Percentiles rank a stretch among this genome's conserved stretches.
Conservation (phyloP, 2,329 filamentous ascomycete genomes). For the Gliomastix tumulicola region DNA sequence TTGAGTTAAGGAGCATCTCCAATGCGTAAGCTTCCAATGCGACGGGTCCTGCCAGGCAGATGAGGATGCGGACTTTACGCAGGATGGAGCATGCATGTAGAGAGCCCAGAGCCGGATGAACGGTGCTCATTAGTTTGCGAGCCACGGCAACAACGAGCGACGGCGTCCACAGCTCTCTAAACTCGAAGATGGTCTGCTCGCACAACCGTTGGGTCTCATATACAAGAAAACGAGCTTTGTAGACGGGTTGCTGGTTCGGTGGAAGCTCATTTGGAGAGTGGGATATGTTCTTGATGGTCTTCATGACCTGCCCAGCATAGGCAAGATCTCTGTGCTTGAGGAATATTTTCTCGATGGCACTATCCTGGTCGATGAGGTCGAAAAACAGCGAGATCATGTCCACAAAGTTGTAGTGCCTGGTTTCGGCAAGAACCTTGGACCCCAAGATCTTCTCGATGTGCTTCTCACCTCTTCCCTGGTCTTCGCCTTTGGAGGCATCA, state of each 20-base stretch:
- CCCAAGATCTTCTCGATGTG: conserved; percentile 65
- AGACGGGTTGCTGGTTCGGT: conserved; percentile 78
- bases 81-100: conserved; percentile 82
- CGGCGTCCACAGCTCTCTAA: conserved; percentile 65
- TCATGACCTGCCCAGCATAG: conserved; percentile 57
- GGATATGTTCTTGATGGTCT: conserved; percentile 61
- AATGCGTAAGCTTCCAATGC: conserved; percentile 76
- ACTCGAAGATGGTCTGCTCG: conserved; percentile 59
- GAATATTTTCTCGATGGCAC: conserved; percentile 62
- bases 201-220: conserved; percentile 75
- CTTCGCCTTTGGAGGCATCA: conserved; percentile 15
- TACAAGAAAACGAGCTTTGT: conserved; percentile 69
- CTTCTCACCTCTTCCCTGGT: conserved; percentile 52
- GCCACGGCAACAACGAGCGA: conserved; percentile 67
- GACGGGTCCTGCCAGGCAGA: conserved; percentile 67
- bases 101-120: conserved; percentile 78
- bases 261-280: conserved; percentile 61
- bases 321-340: conserved; percentile 49
- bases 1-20: conserved; percentile 80
- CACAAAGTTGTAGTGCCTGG: conserved; percentile 64
- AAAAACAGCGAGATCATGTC: conserved; percentile 73
- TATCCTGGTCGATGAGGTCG: conserved; percentile 70
- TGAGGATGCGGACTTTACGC: conserved; percentile 74
- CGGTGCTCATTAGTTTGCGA: conserved; percentile 70
- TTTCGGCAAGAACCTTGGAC: conserved; percentile 52